phyloP scores from a whole-genome alignment of 257 asterid species.

The Fraxinus cuspidata region DNA sequence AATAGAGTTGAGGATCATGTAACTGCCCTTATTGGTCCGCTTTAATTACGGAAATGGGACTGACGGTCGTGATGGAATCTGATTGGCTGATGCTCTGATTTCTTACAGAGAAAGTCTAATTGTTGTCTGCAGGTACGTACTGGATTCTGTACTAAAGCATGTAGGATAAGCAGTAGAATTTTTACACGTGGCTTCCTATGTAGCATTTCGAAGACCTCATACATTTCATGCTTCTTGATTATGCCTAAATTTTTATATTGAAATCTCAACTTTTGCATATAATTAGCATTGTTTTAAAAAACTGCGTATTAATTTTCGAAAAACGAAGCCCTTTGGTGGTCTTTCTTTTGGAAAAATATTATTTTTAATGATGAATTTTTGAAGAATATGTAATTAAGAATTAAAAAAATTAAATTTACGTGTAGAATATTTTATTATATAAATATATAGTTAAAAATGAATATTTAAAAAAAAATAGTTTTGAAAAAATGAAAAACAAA shows the following conservation, averaged over 20 bases:
- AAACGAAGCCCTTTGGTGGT: too few species aligned
- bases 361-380: too few species aligned
- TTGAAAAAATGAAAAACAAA: too few species aligned
- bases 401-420: too few species aligned
- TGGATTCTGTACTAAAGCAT: conserved; percentile 28
- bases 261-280: not conserved
- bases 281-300: not conserved
- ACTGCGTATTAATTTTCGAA: not conserved
- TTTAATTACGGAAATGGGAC: conserved; percentile 31
- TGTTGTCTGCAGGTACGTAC: conserved; percentile 25
- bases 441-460: too few species aligned
- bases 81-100: conserved; percentile 40
- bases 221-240: conserved; percentile 1
- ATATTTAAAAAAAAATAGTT: too few species aligned
- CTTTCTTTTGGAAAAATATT: too few species aligned
- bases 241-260: not conserved
- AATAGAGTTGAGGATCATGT: conserved; percentile 4
- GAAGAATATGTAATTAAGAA: too few species aligned
- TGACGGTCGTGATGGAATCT: conserved; percentile 18
- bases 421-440: too few species aligned
- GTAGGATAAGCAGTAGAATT: conserved; percentile 19
- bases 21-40: conserved; percentile 17
- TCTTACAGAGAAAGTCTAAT: conserved; percentile 23
- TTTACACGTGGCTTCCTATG: conserved; percentile 29
- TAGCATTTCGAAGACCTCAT: conserved; percentile 17